Evolutionary conservation across 2,329 filamentous ascomycete genomes (phyloP), one percentile per base, ranked within the genome.

Genomic region (Neonectria coccinea): DNA sequence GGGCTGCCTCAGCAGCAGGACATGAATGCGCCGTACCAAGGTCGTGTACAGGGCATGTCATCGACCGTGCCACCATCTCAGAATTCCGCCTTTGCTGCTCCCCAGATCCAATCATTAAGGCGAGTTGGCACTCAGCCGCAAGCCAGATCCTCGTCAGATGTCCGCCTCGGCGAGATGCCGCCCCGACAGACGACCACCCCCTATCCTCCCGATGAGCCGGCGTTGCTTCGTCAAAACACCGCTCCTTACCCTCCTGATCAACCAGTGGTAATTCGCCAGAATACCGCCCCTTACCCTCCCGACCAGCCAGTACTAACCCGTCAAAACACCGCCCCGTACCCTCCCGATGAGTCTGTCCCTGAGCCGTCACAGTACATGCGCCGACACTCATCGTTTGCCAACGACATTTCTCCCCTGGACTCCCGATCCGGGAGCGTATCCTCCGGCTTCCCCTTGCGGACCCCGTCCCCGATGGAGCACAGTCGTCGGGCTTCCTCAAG

Each of bases 381-480:
- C 52, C 67, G 74, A 3, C 74, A 76, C 50, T 73, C 73, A n/a
- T 74, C 72, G 5, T 71, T 71, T 25, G 65, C 71, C 11, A 61
- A 57, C 6, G 69, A 74, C 4, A 66, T 77, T 16, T 78, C 74
- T 0, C 70, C 76, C 1, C 58, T 75, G 3, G 71, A 70, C 8
- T 76, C 76, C 2, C 66, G 74, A 0, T 67, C 71, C 1, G 70
- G 72, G 5, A 75, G 74, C 22, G 67, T 73, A 25, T 74, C 76
- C 2, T 73, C 70, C 1, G 60, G 48, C 8, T 20, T 62, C 41
- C 59, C 70, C 9, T 11, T 71, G 1, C 70, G 76, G 47, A 77
- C 73, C 1, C 76, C 75, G 1, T 77, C 76, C 0, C 76, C 76
- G 0, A 68, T 75, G 56, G 74, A 77, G 14, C 57, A 59, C 11